These are phyloP conservation scores for Theileria equi DNA, from an alignment of 169 alveolate species.

Conservation along the genomic window DNA sequence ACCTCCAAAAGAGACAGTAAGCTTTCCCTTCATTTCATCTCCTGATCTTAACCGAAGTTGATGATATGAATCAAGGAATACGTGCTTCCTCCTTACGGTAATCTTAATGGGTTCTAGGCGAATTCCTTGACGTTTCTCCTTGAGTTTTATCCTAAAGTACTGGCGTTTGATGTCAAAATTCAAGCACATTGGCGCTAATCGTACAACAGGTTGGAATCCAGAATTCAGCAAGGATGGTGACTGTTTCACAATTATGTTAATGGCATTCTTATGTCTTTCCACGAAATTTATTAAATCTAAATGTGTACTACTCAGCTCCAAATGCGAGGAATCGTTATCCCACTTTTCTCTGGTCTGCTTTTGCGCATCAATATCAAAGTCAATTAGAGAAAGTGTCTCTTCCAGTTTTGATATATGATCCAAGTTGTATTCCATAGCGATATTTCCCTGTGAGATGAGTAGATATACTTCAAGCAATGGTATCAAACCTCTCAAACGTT, in stretches of 20 bases:
- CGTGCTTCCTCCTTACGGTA: slow-evolving; percentile 90
- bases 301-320: slow-evolving; percentile 58
- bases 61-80: slow-evolving; percentile 92
- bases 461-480: slow-evolving; percentile 52
- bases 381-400: slow-evolving; percentile 26
- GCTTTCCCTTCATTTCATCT: slow-evolving; percentile 92
- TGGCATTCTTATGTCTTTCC: slow-evolving; percentile 64
- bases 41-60: slow-evolving; percentile 85
- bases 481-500: slow-evolving; percentile 17
- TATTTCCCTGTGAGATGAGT: slow-evolving; percentile 25
- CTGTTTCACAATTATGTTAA: slow-evolving; percentile 77
- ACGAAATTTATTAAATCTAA: slow-evolving; percentile 58
- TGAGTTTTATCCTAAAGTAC: slow-evolving; percentile 89
- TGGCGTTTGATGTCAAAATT: slow-evolving; percentile 95
- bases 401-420: slow-evolving; percentile 26
- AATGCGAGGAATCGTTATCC: slow-evolving; percentile 24
- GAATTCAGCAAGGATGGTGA: slow-evolving; percentile 79
- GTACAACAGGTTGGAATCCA: slow-evolving; percentile 78
- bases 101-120: slow-evolving; percentile 77
- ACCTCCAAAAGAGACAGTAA: slow-evolving; percentile 90
- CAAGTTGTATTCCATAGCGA: slow-evolving; percentile 37
- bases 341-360: slow-evolving; percentile 8
- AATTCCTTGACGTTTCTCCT: slow-evolving; percentile 68
- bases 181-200: slow-evolving; percentile 88
- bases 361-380: slow-evolving; percentile 24